Evolutionary conservation across 371 early-diverging fungal species (phyloP).

Genomic region (Mucor racemosus): DNA sequence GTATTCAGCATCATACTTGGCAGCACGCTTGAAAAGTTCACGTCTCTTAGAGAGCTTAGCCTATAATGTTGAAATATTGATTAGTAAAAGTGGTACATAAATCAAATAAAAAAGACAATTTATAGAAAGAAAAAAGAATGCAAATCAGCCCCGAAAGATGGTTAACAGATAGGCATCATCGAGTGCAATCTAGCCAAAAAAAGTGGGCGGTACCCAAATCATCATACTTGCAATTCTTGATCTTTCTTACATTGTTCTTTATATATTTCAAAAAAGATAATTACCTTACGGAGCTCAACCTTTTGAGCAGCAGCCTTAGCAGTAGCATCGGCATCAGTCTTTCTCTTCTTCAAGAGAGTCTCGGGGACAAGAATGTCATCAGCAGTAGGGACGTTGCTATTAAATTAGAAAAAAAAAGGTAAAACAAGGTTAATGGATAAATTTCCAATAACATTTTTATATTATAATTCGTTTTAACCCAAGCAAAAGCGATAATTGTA

Average conservation of each 20-base stretch:
- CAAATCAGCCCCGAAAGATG: constrained; percentile 78
- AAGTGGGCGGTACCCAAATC: constrained; percentile 23
- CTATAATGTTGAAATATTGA: constrained; percentile 44
- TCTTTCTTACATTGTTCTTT: neutral
- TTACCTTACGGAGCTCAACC: constrained; percentile 69
- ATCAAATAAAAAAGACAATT: neutral
- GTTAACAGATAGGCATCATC: constrained; percentile 62
- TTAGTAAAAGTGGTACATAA: neutral
- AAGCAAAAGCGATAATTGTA: constrained; percentile 7
- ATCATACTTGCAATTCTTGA: constrained; percentile 15
- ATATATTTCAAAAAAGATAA: neutral
- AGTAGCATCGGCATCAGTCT: constrained; percentile 84
- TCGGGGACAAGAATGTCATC: constrained; percentile 87
- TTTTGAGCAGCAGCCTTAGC: constrained; percentile 75
- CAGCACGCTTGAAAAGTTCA: constrained; percentile 97
- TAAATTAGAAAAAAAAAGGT: constrained; percentile 3
- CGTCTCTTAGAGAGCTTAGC: constrained; percentile 82
- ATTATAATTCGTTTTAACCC: constrained; percentile 8
- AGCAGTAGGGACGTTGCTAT: constrained; percentile 64
- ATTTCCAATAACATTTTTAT: constrained; percentile 9
- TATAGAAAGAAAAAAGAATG: neutral
- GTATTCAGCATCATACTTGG: constrained; percentile 97
- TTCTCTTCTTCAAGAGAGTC: constrained; percentile 97
- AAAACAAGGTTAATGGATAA: constrained; percentile 11
- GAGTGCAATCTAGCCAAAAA: constrained; percentile 47